Evolutionary conservation across 129 eudicot genomes (phyloP).

Genomic region (Chrysanthemum lavandulifolium): DNA sequence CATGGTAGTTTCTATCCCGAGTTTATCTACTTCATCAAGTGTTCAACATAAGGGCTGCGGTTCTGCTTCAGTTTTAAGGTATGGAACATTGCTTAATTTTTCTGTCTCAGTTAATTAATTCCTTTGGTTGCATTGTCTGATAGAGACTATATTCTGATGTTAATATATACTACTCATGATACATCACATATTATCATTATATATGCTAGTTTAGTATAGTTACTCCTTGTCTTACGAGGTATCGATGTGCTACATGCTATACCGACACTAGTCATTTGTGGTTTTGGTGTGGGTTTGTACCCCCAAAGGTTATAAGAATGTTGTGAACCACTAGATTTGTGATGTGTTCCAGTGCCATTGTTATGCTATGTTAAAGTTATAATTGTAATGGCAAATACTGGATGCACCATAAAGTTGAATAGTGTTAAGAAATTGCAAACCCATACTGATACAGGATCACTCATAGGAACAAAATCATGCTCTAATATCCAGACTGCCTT

Average conservation of each 20-base stretch:
- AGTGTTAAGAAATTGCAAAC: too few species aligned
- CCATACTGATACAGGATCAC: too few species aligned
- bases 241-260: not conserved
- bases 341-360: too few species aligned
- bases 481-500: too few species aligned
- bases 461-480: too few species aligned
- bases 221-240: too few species aligned
- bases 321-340: too few species aligned
- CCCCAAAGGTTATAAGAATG: too few species aligned
- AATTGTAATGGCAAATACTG: not conserved
- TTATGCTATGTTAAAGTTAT: not conserved
- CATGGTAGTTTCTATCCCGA: conserved; percentile 34
- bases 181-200: not conserved
- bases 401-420: too few species aligned
- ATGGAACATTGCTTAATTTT: conserved; percentile 7
- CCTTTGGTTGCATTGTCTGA: conserved; percentile 17
- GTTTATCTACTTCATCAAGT: conserved; percentile 37
- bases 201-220: conserved; percentile 3
- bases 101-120: not conserved
- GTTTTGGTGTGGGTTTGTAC: not conserved
- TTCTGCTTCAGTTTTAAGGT: conserved; percentile 57
- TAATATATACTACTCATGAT: not conserved
- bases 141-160: conserved; percentile 1
- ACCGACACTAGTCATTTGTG: conserved; percentile 7
- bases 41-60: conserved; percentile 35